Base-by-base conservation (phyloP, 495 filamentous ascomycete species). In the Chlorociboria aeruginascens region DNA sequence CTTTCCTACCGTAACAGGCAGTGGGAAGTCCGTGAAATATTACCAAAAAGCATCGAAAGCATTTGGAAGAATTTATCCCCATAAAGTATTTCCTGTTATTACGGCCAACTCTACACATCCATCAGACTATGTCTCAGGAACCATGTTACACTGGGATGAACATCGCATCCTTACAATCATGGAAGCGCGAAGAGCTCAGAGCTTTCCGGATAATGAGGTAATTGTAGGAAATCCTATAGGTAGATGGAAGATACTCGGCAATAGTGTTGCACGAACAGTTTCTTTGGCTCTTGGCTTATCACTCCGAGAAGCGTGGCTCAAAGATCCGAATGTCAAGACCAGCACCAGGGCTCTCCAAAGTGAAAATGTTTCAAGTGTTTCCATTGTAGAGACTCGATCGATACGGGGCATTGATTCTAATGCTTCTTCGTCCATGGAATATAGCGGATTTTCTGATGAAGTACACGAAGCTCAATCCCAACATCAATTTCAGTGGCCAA, bases 221-320 rank as follows among this genome's bases (percentile, higher is more conserved):
- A 50, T 89, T 1, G 50, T 87, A 9, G 85, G 82, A 0, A 46
- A 41, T 7, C 53, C 67, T 1, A 32, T 44, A 0, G 61, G 76
- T 10, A 74, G 79, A 52, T 78, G 73, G 64, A 75, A 70, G 46
- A 71, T 83, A 33, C 65, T 86, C 11, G 85, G 83, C 0, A 89
- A 89, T 57, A 78, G 75, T 42, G 85, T 89, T 3, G 72, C 78
- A n/a, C 71, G 82, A 17, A 67, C 68, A 6, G 73, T 83, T 13
- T 69, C 82, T 7, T 46, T 83, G 17, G 79, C 75, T 12, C 56
- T 83, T 35, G 83, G 83, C 1, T 50, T 85, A 6, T 56, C 68
- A 32, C 62, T 87, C 3, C 63, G 82, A 14, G 70, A 79, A 48
- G 79, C 83, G 0, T 83, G 53, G 53, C 30, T 56, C 4, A 52